phyloP scores from a whole-genome alignment of 2,329 filamentous ascomycete genomes.

The Hypoxylon sp. region DNA sequence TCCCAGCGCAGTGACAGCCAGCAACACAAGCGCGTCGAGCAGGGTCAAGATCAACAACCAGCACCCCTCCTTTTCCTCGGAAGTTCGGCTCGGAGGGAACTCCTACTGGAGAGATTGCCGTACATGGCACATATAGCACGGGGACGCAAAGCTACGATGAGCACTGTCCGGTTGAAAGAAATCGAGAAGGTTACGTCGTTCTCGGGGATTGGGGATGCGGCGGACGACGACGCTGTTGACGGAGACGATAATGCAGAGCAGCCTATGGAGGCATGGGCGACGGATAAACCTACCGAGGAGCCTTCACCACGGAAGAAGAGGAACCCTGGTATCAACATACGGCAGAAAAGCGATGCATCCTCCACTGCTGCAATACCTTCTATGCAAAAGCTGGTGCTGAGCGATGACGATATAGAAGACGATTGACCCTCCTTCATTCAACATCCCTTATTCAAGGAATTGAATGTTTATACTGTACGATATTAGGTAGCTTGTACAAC shows the following conservation, averaged over 20 bases:
- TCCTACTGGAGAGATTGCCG: conserved; percentile 87
- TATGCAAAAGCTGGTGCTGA: conserved; percentile 77
- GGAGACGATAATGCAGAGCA: conserved; percentile 58
- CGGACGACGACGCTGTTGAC: conserved; percentile 51
- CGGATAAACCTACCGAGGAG: conserved; percentile 70
- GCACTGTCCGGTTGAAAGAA: conserved; percentile 62
- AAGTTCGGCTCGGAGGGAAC: conserved; percentile 75
- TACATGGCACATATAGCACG: conserved; percentile 80
- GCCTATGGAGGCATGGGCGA: conserved; percentile 68
- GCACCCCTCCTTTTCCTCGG: conserved; percentile 69
- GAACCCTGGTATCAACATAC: conserved; percentile 52
- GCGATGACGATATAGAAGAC: conserved; percentile 89
- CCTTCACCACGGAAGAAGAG: conserved; percentile 62
- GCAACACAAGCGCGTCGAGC: conserved; percentile 44
- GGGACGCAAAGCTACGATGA: conserved; percentile 54
- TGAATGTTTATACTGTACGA: conserved; percentile 5
- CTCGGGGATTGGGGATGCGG: conserved; percentile 63
- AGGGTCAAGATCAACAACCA: conserved; percentile 41
- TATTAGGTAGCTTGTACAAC: not conserved
- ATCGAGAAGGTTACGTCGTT: conserved; percentile 78
- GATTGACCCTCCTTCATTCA: conserved; percentile 56
- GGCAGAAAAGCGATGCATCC: conserved; percentile 48
- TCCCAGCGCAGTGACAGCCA: conserved; percentile 37
- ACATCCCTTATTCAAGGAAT: not conserved
- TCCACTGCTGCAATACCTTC: conserved; percentile 56